Base-by-base conservation (phyloP, 2,329 filamentous ascomycete genomes). In the Hansfordia pulvinata region DNA sequence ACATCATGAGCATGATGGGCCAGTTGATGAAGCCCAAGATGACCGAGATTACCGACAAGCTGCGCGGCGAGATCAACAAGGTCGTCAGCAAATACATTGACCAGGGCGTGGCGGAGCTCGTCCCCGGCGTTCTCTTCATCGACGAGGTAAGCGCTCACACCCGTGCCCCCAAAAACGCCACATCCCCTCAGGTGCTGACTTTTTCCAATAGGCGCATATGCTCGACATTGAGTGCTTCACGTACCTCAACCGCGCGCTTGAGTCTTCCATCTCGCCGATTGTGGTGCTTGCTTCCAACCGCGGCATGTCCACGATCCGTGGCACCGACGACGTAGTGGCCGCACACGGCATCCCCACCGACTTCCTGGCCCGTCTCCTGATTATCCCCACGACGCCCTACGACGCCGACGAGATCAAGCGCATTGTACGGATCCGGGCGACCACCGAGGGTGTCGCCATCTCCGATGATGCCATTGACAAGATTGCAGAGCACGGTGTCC, bases 1-100 rank as follows among this genome's bases (percentile, higher is more conserved):
- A 98, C 53, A 93, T 98, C 39, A 96, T 98, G 86, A 94, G 86
- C 62, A 96, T 98, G 90, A 96, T 98, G 88, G 90, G 90, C 44
- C 90, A 98, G 57, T 61, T 98, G 47, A 94, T 96, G 85, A 96
- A 96, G 69, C 90, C 90, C 35, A 92, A 92, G 64, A 94, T 94
- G 76, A 98, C 90, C 5, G 90, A 98, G 54, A 96, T 98, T 47
- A 98, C 90, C 17, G 90, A 98, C 57, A 98, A 98, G 63, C 62
- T 98, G 46, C 74, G 90, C 33, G 64, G 72, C 30, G 90, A 98
- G 60, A 96, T 98, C 62, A 94, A 98, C 71, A 96, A 96, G 62
- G 88, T 98, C 17, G 90, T 98, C 40, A 93, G 85, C 66, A 85
- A 88, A 54, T 98, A 96, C 58, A 98, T 98, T 41, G 90, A 96